A percentile compares a stretch with the other conserved stretches of the same genome.
Conservation (phyloP, 2,329 filamentous ascomycete genomes). For the Ramularia endophylla region DNA sequence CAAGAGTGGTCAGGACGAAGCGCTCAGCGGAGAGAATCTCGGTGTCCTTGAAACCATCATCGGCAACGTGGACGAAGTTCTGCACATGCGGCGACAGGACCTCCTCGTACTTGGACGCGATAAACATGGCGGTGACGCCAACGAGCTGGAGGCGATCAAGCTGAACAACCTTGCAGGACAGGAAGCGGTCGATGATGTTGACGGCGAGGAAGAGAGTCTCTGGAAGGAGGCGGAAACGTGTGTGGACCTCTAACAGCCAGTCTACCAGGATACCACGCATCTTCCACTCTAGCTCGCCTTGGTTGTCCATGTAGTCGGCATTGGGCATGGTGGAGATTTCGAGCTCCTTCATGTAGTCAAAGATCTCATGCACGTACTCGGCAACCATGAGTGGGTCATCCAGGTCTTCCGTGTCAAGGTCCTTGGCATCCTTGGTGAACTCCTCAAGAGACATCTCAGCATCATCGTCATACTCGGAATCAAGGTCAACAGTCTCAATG, state of each 20-base stretch:
- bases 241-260: constrained; percentile 98
- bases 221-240: constrained; percentile 87
- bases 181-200: constrained; percentile 97
- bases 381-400: constrained; percentile 97
- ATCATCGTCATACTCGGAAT: constrained; percentile 14
- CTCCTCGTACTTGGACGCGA: constrained; percentile 98
- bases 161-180: constrained; percentile 91
- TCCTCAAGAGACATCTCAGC: constrained; percentile 33
- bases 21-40: constrained; percentile 98
- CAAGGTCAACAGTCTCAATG: constrained; percentile 29
- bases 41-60: constrained; percentile 90
- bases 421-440: constrained; percentile 42
- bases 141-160: constrained; percentile 94
- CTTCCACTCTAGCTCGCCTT: constrained; percentile 96
- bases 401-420: constrained; percentile 79
- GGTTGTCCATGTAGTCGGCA: constrained; percentile 89
- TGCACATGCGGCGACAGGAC: constrained; percentile 93
- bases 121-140: constrained; percentile 98
- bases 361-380: constrained; percentile 95
- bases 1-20: constrained; percentile 81
- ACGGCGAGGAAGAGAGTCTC: constrained; percentile 95
- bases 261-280: constrained; percentile 95
- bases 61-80: constrained; percentile 95
- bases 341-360: constrained; percentile 86
- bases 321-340: constrained; percentile 80